Base-by-base conservation (phyloP, 2,329 filamentous ascomycete species). In the Calonectria hawksworthii region DNA sequence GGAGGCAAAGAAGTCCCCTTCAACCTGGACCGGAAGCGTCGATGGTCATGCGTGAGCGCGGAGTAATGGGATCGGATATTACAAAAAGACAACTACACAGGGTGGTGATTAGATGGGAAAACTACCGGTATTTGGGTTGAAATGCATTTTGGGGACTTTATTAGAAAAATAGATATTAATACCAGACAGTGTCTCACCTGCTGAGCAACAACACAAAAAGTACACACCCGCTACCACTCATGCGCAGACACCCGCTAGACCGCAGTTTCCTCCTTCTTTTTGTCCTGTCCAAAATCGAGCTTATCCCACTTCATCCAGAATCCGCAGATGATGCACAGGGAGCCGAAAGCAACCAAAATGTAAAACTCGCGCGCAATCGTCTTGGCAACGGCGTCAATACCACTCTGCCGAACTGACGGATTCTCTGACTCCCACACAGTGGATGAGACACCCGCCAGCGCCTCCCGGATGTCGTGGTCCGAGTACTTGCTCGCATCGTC, bases 241-340 rank as follows among this genome's bases (percentile, higher is more conserved):
- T n/a, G 18, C 41, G 41, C 41, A 18, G 41, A 44, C 41, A 18
- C 18, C 41, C 16, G 5, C 59, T n/a, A 74, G 5, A 52, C 59
- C 32, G 26, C 18, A 59, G 44, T 59, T 51, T 61, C 44, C 50
- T 75, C 52, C 44, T 30, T 64, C 32, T 41, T 64, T 51, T 63
- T 44, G 44, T 23, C 52, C 21, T 64, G 16, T 32, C 67, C 73
- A 51, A 72, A 75, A 23, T 75, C 73, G 2, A 75, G 69, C 16
- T 50, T 75, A 26, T 74, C 72, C 71, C 74, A 74, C 36, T 50
- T 68, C 74, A 75, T 75, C n/a, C 56, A 23, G 4, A 75, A 26
- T 3, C 68, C 71, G 30, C 74, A 74, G n/a, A 75, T 36, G 10
- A 75, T 30, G 16, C 52, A 71, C 36, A 74, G 21, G 1, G 74